Base-by-base conservation (phyloP, 2,329 filamentous ascomycete genomes). In the Trichoderma asperellum region DNA sequence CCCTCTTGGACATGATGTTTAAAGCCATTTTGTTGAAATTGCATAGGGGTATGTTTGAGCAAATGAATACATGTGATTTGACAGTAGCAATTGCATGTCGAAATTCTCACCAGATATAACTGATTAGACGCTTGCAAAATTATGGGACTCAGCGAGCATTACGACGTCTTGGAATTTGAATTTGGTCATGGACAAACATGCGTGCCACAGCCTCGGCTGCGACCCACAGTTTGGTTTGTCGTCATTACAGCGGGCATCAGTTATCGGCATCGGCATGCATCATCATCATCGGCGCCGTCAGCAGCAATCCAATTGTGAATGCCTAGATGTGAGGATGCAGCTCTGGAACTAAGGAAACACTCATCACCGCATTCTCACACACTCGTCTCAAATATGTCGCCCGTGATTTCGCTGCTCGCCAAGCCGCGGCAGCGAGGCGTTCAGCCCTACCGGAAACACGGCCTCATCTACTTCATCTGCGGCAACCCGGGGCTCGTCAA, bases 401-500 rank as follows among this genome's bases (percentile, higher is more conserved):
- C 75, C 8, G 70, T 73, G n/a, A 74, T 79, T 52, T 78, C 73
- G 63, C 69, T 79, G 10, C 78, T 77, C 5, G 77, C 79, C 27
- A 71, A 69, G 29, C 71, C 72, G 60, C 70, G 70, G 32, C 71
- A 72, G 24, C 59, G 63, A 34, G 32, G 40, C 55, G 58, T 47
- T 11, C 49, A n/a, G 14, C 59, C 69, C 10, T 68, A 73, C 58
- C 68, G 70, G 21, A 71, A 71, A 16, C 80, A 75, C 70, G 81
- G 79, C 70, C 85, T 94, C 61, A 81, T 94, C 73, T 93, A 89
- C 81, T 91, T 92, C 78, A 84, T 95, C 52, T 87, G 90, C 34
- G 92, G 92, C 24, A 95, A 95, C 73, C 92, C 92, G 5, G 92
- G 92, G 5, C 83, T 93, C 21, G 86, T 94, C 62, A 87, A 85